Evolutionary conservation across 2,329 filamentous ascomycete species (phyloP).

Genomic region (Xylariaceae sp.): DNA sequence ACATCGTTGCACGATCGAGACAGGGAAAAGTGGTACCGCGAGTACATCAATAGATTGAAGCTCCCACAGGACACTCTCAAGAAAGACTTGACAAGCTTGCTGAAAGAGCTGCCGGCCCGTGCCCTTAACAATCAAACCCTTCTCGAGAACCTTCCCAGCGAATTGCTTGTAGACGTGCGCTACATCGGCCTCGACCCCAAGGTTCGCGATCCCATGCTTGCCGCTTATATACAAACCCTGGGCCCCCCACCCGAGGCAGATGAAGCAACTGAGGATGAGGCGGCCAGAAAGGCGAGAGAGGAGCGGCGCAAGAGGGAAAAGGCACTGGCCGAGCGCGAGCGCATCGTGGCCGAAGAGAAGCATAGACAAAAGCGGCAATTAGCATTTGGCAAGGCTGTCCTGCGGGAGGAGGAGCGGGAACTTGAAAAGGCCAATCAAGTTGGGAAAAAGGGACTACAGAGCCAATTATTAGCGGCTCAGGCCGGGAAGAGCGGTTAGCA

Average conservation of each 20-base stretch:
- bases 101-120: slow-evolving; percentile 55
- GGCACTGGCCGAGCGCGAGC: slow-evolving; percentile 61
- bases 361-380: slow-evolving; percentile 53
- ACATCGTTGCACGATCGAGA: slow-evolving; percentile 66
- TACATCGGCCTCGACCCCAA: slow-evolving; percentile 61
- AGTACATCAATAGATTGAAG: slow-evolving; percentile 63
- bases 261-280: slow-evolving; percentile 48
- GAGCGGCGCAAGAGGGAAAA: slow-evolving; percentile 56
- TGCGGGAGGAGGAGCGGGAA: slow-evolving; percentile 63
- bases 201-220: slow-evolving; percentile 58
- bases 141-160: slow-evolving; percentile 52
- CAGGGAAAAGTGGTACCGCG: slow-evolving; percentile 72
- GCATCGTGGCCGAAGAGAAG: slow-evolving; percentile 58
- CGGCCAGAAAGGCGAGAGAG: slow-evolving; percentile 42
- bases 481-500: slow-evolving; percentile 13
- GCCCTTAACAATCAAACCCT: slow-evolving; percentile 55
- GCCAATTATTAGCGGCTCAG: slow-evolving; percentile 45
- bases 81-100: slow-evolving; percentile 59
- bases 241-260: slow-evolving; percentile 46
- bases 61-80: slow-evolving; percentile 61
- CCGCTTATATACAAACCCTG: slow-evolving; percentile 60
- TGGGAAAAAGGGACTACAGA: slow-evolving; percentile 59
- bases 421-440: slow-evolving; percentile 64
- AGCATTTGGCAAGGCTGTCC: slow-evolving; percentile 52
- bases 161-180: slow-evolving; percentile 60